phyloP scores from a whole-genome alignment of 2,329 filamentous ascomycete species.

The Coniosporium tulheliwenetii region DNA sequence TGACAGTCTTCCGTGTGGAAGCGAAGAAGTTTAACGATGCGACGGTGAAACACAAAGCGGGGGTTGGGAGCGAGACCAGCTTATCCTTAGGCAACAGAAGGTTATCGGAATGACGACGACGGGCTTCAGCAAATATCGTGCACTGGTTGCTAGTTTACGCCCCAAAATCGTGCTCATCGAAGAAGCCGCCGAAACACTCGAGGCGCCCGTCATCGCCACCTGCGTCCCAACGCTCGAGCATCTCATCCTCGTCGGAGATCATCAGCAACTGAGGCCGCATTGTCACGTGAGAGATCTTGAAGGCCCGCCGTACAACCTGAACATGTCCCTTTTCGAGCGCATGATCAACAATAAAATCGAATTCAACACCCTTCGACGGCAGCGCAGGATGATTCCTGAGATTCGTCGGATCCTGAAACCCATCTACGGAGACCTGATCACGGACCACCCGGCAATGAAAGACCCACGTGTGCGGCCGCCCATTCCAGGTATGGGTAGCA shows the following conservation, averaged over 20 bases:
- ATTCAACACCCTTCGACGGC: conserved; percentile 48
- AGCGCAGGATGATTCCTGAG: conserved; percentile 59
- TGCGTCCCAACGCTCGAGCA: conserved; percentile 49
- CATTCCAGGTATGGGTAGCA: conserved; percentile 46
- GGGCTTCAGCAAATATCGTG: conserved; percentile 65
- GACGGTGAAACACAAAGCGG: conserved; percentile 38
- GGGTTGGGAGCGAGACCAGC: conserved; percentile 42
- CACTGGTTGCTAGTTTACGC: conserved; percentile 47
- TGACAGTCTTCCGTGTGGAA: conserved; percentile 30
- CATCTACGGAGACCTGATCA: conserved; percentile 42
- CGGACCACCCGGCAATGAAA: conserved; percentile 42
- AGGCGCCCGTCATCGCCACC: conserved; percentile 44
- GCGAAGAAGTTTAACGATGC: conserved; percentile 34
- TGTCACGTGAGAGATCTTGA: conserved; percentile 47
- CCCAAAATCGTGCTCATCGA: conserved; percentile 61
- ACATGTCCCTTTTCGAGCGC: conserved; percentile 67
- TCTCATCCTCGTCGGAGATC: conserved; percentile 59
- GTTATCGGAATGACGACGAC: conserved; percentile 49
- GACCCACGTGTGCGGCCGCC: conserved; percentile 27
- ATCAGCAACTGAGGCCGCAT: conserved; percentile 60
- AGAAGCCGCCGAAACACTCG: conserved; percentile 63
- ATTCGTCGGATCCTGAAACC: conserved; percentile 44
- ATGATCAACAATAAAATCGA: conserved; percentile 51
- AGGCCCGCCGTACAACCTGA: conserved; percentile 46
- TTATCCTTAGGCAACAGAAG: conserved; percentile 40